phyloP scores from a whole-genome alignment of 2,329 filamentous ascomycete species.

The Cucurbitaria berberidis region DNA sequence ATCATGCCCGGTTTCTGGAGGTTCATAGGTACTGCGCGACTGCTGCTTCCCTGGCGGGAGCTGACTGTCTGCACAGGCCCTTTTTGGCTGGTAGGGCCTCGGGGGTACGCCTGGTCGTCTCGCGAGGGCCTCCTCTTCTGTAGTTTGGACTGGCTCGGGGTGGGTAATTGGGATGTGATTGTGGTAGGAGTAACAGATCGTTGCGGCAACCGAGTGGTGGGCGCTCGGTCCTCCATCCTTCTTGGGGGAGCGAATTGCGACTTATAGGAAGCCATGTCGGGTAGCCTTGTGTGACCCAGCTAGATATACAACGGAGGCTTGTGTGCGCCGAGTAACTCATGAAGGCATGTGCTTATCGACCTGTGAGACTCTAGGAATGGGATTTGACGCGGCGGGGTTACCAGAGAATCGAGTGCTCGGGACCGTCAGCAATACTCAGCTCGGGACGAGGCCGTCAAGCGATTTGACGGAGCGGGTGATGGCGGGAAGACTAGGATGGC shows the following conservation, averaged over 20 bases:
- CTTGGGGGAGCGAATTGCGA: slow-evolving; percentile 44
- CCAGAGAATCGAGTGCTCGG: slow-evolving; percentile 25
- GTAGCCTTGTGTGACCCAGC: slow-evolving; percentile 45
- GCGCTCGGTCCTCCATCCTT: slow-evolving; percentile 41
- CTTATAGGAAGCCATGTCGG: slow-evolving; percentile 52
- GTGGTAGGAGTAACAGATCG: slow-evolving; percentile 45
- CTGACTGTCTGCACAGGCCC: slow-evolving; percentile 23
- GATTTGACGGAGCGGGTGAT: slow-evolving; percentile 28
- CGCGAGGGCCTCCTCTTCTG: slow-evolving; percentile 44
- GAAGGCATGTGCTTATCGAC: slow-evolving; percentile 45
- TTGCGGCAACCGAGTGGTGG: slow-evolving; percentile 46
- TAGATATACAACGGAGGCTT: slow-evolving; percentile 41
- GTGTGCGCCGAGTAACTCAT: slow-evolving; percentile 49
- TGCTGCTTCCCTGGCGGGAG: slow-evolving; percentile 30
- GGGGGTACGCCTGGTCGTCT: slow-evolving; percentile 38
- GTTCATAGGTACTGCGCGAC: slow-evolving; percentile 29
- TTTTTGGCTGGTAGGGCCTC: slow-evolving; percentile 25
- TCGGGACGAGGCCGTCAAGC: slow-evolving; percentile 33
- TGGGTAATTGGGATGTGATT: slow-evolving; percentile 33
- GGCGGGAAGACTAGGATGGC: slow-evolving; percentile 34
- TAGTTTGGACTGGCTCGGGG: slow-evolving; percentile 39
- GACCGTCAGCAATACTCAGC: slow-evolving; percentile 45
- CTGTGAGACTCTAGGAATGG: slow-evolving; percentile 27
- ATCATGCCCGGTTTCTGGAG: slow-evolving; percentile 21
- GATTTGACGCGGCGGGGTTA: slow-evolving; percentile 25